Evolutionary conservation across 2,329 filamentous ascomycete genomes (phyloP), one percentile per base, ranked within the genome.

Genomic region (Diaporthe capsici): DNA sequence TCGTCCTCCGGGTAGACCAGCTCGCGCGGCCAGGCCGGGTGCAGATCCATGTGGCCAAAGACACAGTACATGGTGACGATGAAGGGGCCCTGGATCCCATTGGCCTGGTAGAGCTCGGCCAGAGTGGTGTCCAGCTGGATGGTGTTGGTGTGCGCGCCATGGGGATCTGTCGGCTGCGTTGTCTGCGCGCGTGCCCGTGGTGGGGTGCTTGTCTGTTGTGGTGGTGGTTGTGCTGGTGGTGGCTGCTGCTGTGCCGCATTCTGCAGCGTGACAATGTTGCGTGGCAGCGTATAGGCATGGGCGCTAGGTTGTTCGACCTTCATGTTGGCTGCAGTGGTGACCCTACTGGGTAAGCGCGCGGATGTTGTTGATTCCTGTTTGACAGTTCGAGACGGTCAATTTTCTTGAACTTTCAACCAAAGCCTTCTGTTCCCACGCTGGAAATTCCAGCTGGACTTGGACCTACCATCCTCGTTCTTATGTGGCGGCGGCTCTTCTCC

Each of bases 51-150:
- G 20, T 78, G 78, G 1, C 74, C 78, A 55, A 80, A 80, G 60
- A 80, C 79, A 31, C 79, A 80, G 61, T 79, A 77, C 78, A 79
- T 79, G 22, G 79, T 79, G 12, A 78, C 78, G 65, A 79, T 76
- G 67, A 80, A 80, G 3, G 77, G 75, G 3, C 78, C 79, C 1
- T 57, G 15, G 8, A 80, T 79, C 8, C 79, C 78, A 72, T 79
- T 76, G 17, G 72, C 68, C 25, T 76, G 76, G 72, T 80, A 80
- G 22, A 80, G 58, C 13, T 79, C 79, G 8, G 78, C 78, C 55
- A 80, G 44, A 7, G 79, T 80, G 31, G 78, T 79, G 75, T 80
- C 79, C 4, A 80, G 76, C 13, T 60, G 72, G 5, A 77, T 57
- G 7, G n/a, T 57, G 57, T 22, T 58, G 31, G 25, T 47, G 37